These are phyloP conservation scores for Gossypium bickii DNA, from an alignment of 345 rosid species.

Conservation along the genomic window DNA sequence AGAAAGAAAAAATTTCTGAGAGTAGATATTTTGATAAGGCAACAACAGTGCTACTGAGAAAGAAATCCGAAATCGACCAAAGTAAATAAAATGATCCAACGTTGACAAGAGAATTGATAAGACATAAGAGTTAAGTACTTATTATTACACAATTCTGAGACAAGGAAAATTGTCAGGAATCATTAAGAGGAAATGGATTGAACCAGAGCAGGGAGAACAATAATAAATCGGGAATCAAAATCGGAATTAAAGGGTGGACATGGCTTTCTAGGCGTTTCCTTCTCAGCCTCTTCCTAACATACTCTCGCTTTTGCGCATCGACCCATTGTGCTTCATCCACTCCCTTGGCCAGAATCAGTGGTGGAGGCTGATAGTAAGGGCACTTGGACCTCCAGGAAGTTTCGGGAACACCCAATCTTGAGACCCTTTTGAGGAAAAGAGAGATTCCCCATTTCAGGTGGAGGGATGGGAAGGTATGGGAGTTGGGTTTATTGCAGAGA, in stretches of 20 bases:
- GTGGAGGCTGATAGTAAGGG: constrained; percentile 76
- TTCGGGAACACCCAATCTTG: constrained; percentile 38
- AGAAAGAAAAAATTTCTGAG: too few relatives aligned
- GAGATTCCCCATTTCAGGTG: constrained; percentile 9
- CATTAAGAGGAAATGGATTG: constrained; percentile 24
- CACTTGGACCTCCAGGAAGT: constrained; percentile 77
- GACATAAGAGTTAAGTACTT: not conserved
- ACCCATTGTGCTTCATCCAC: constrained; percentile 74
- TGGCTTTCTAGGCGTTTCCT: constrained; percentile 37
- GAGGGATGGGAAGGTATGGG: not conserved
- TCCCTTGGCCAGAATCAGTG: constrained; percentile 56
- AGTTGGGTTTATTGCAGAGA: constrained; percentile 12
- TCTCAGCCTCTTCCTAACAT: constrained; percentile 50
- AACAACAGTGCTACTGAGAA: too few relatives aligned
- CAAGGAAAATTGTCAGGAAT: not conserved
- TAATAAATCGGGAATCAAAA: constrained; percentile 54
- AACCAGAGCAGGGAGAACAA: constrained; percentile 49
- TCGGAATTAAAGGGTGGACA: constrained; percentile 52
- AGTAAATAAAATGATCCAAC: not conserved
- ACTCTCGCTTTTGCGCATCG: constrained; percentile 45
- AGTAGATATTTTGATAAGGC: too few relatives aligned
- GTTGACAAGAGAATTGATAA: not conserved
- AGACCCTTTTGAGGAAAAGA: constrained; percentile 4
- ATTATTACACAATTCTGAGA: not conserved
- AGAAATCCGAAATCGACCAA: too few relatives aligned